Evolutionary conservation across 2,329 filamentous ascomycete species (phyloP).

Genomic region (Trichoderma sp.): DNA sequence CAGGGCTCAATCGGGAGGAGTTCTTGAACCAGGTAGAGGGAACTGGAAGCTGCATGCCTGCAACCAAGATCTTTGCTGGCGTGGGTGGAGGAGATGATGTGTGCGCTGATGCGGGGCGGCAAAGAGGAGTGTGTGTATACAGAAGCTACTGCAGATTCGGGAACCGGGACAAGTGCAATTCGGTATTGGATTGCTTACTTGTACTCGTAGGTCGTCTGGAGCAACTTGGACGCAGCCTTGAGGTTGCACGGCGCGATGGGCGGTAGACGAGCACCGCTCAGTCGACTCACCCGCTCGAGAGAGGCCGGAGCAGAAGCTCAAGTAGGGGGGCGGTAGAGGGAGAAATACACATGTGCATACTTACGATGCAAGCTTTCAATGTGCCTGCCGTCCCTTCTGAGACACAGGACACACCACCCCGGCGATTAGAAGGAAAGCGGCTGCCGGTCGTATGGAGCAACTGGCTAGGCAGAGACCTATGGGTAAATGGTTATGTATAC

Average conservation of each 20-base stretch:
- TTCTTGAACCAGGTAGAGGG: slow-evolving; percentile 24
- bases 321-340: background rate
- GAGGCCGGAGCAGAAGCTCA: background rate
- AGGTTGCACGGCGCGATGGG: background rate
- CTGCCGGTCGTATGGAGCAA: background rate
- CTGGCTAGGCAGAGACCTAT: background rate
- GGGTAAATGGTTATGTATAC: background rate
- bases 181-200: background rate
- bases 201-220: background rate
- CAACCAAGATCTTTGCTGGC: slow-evolving; percentile 20
- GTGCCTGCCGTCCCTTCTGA: slow-evolving; percentile 1
- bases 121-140: slow-evolving; percentile 19
- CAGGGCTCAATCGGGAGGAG: slow-evolving; percentile 19
- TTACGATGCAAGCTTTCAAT: background rate
- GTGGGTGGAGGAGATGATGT: slow-evolving; percentile 22
- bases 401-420: slow-evolving; percentile 6
- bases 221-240: background rate
- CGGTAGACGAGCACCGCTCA: background rate
- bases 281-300: background rate
- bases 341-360: background rate
- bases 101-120: slow-evolving; percentile 22
- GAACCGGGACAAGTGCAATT: slow-evolving; percentile 10
- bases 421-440: background rate
- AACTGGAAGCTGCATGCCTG: slow-evolving; percentile 22
- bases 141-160: slow-evolving; percentile 13